Conservation (phyloP, 129 eudicot species). For the Lactuca saligna region DNA sequence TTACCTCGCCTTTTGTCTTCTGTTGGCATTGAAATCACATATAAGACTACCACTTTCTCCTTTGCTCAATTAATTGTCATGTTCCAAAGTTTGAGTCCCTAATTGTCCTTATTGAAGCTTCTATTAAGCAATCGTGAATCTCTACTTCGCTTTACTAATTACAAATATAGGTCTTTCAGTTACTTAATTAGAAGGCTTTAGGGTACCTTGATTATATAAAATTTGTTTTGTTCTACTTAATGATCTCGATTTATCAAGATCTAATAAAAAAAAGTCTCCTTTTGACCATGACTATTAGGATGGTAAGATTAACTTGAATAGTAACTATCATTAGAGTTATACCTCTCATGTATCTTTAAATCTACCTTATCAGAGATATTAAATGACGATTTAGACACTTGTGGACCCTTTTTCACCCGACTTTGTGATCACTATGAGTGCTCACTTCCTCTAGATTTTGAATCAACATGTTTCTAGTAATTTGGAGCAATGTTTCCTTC, state of each 20-base stretch:
- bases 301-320: slow-evolving; percentile 46
- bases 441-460: slow-evolving; percentile 49
- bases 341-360: slow-evolving; percentile 44
- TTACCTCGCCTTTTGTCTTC: no score
- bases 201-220: slow-evolving; percentile 38
- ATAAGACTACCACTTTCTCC: no score
- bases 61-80: no score
- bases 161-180: no score
- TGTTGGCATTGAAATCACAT: no score
- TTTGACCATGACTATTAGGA: slow-evolving; percentile 40
- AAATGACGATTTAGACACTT: slow-evolving; percentile 49
- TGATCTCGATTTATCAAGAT: slow-evolving; percentile 54
- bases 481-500: slow-evolving; percentile 29
- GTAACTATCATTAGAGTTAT: slow-evolving; percentile 61
- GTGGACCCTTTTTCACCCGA: slow-evolving; percentile 44
- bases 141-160: no score
- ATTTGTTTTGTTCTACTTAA: no score
- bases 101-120: no score
- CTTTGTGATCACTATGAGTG: slow-evolving; percentile 39
- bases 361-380: slow-evolving; percentile 47
- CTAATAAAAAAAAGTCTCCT: slow-evolving; percentile 40
- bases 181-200: slow-evolving; percentile 35
- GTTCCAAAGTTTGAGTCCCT: no score
- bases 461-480: slow-evolving; percentile 55
- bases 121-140: no score